Base-by-base conservation (phyloP, 2,329 filamentous ascomycete species). In the Magnaporthiopsis poae region DNA sequence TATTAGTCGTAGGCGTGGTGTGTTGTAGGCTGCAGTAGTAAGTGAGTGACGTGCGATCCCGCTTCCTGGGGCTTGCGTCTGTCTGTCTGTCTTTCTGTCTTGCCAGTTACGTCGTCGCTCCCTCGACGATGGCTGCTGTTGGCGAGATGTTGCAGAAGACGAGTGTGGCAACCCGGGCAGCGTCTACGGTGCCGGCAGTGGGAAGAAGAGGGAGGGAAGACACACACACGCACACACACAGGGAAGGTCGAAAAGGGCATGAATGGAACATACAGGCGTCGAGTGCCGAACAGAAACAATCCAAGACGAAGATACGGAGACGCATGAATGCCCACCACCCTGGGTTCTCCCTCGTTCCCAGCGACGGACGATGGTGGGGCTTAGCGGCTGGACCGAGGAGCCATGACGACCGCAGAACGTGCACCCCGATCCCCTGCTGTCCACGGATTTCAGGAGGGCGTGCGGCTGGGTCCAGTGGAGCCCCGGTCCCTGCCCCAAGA, bases 191-290 rank as follows among this genome's bases (percentile, higher is more conserved):
- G 31, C 46, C n/a, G 18, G 46, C 46, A n/a, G 46, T 7, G 61
- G 65, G 60, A 65, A 36, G 56, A 61, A 27, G 63, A 29, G 21
- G 61, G 52, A 64, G 39, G 35, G 35, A 36, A 36, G 31, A 31
- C 31, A 7, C 31, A 31, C 31, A 31, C 31, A 31, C 31, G 31
- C 31, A 36, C 9, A 64, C n/a, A 21, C 35, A 56, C 18, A 52
- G 35, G 35, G 33, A 18, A 21, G 33, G 25, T 39, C 39, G 35
- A 63, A 33, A 63, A 52, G 46, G 46, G 46, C 13, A 56, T 25
- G 18, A 56, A 56, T 25, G 46, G 46, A 56, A 56, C 46, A 56
- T 56, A 11, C 46, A 25, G 21, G 21, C 46, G 46, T 56, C 46
- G 21, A 56, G 46, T 56, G 46, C 46, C 46, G 46, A 25, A 11